A percentile compares a stretch with the other conserved stretches of the same genome.
Evolutionary conservation across 352 stramenopile genomes (phyloP).

Genomic region (Peronosclerospora sorghi): DNA sequence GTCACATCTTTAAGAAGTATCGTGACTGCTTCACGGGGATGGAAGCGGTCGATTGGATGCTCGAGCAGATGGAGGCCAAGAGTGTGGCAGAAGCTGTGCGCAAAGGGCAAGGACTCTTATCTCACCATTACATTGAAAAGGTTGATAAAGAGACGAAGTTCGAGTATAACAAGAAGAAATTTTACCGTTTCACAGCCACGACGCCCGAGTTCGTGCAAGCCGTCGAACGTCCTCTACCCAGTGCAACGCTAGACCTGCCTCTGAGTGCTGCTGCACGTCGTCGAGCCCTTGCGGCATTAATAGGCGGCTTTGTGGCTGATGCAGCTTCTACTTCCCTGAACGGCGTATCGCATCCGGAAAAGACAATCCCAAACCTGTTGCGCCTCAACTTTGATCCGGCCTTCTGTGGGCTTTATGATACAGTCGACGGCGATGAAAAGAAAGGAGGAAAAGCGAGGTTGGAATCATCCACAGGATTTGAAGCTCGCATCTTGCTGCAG

Average conservation of each 20-base stretch:
- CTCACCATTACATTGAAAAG: constrained; percentile 63
- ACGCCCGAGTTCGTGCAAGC: constrained; percentile 64
- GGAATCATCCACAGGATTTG: constrained; percentile 73
- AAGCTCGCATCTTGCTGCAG: constrained; percentile 63
- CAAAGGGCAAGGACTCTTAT: constrained; percentile 62
- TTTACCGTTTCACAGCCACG: constrained; percentile 69
- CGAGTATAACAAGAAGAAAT: constrained; percentile 74
- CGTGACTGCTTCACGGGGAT: constrained; percentile 75
- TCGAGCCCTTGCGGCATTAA: constrained; percentile 49
- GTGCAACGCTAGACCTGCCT: constrained; percentile 51
- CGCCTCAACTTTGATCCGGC: constrained; percentile 64
- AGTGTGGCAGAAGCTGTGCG: constrained; percentile 68
- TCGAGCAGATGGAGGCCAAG: constrained; percentile 78
- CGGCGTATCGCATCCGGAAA: constrained; percentile 62
- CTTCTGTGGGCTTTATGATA: constrained; percentile 61
- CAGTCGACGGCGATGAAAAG: constrained; percentile 22
- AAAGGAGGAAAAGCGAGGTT: constrained; percentile 28
- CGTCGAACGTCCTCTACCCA: constrained; percentile 28
- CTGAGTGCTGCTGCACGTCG: constrained; percentile 46
- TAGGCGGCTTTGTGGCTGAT: constrained; percentile 69
- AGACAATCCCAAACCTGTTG: constrained; percentile 67
- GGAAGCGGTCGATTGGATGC: constrained; percentile 81
- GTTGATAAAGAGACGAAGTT: constrained; percentile 79
- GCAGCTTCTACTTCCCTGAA: constrained; percentile 71
- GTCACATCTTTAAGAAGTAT: constrained; percentile 76